Evolutionary conservation across 129 eudicot genomes (phyloP), one percentile per base, ranked within the genome.

Genomic region (Erigeron canadensis): DNA sequence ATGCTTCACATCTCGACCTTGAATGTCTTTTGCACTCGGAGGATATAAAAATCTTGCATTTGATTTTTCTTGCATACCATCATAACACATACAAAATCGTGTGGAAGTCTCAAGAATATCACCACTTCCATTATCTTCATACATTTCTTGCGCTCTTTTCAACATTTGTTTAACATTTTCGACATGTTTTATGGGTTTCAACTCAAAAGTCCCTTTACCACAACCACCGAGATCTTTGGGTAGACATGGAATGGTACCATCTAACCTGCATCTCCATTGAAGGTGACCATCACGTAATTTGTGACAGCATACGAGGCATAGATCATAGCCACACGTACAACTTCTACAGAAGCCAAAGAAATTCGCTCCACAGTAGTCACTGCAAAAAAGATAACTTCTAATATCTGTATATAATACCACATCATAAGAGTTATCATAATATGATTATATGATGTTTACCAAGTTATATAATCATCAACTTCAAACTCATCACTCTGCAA

Each of bases 261-360:
- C 37, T 7, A 22, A 7, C 13, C 10, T 4, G 13, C 11, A 6
- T 57, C 1, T 22, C 63, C n/a, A 57, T 10, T 17, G 28, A 54
- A 54, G 22, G 3, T 7, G 12, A 54, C 59, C 16, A 54, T 54
- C 59, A 54, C 59, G 12, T 6, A 17, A 54, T 15, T 54, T 22
- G 9, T 22, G 22, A 54, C 28, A 17, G 17, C 59, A 54, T 54
- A 17, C 4, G 17, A 54, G 59, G 22, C 59, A 54, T n/a, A 54
- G 19, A 54, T 54, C 22, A n/a, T 54, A 54, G 22, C 59, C 59
- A 54, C 59, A 54, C n/a, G 59, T 4, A 54, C 59, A 54, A n/a
- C 4, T 54, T 54, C 59, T 8, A 17, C 17, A 54, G 1, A 54
- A 17, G 22, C 17, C 59, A 7, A 54, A 54, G 9, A 54, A n/a